Evolutionary conservation across 305 asterid species (phyloP), one percentile per base, ranked within the genome.

Genomic region (Solanum hybrid): DNA sequence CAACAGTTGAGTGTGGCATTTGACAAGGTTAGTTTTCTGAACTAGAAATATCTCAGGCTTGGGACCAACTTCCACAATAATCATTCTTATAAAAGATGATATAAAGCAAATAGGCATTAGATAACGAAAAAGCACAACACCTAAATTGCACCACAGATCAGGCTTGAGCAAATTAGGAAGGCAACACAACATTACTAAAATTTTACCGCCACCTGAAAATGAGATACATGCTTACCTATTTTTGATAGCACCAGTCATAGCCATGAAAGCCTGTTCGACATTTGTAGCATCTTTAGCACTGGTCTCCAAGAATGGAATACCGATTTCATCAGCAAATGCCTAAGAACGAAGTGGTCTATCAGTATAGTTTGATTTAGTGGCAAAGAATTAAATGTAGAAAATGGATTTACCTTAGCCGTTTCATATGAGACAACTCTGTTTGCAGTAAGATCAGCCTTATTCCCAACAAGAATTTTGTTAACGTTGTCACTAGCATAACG

Each of bases 261-360:
- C 89, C 89, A 88, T 88, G 60, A 88, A 88, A 77, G 86, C 86
- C 42, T 77, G 86, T 69, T 88, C 89, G 60, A 88, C 89, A 88
- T 88, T 88, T 15, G 86, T 88, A 88, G 89, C 89, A 88, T 88
- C 86, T 51, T 88, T 88, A 45, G 89, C 89, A 77, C 89, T 88
- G 51, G 89, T 88, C 85, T 88, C 89, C 89, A 88, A 37, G 85
- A 88, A 88, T 7, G 89, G 89, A 88, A 88, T 88, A 31, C 89
- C 86, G 13, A 88, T 88, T 88, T 88, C 89, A 88, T 88, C 89
- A 88, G 89, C 89, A 77, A 88, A 88, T 32, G 89, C 89, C 89
- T 88, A 84, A 45, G 35, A 45, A 77, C 6, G 2, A 69, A 88
- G 31, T 31, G 64, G 11, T 36, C 36, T 13, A 29, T 77, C 24